Conservation (phyloP, 306 rosid species). For the Comarum palustre region DNA sequence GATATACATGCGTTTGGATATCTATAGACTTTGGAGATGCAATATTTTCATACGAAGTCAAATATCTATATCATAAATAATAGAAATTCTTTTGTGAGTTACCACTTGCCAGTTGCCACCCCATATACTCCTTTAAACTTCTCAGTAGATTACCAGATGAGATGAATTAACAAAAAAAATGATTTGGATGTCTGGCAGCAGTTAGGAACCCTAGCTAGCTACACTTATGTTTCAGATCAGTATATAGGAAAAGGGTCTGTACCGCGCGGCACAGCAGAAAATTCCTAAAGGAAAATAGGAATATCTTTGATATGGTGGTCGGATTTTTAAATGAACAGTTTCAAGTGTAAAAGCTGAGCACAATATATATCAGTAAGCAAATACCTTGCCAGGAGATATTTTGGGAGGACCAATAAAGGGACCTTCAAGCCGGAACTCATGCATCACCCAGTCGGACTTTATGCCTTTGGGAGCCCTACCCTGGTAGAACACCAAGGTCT, state of each 20-base stretch:
- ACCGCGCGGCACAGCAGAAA: too few species aligned
- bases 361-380: neutral
- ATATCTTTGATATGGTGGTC: too few species aligned
- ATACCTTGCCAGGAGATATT: slow-evolving; percentile 58
- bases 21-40: slow-evolving; percentile 12
- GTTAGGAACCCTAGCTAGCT: neutral
- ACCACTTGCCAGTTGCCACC: slow-evolving; percentile 32
- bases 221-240: too few species aligned
- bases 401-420: slow-evolving; percentile 54
- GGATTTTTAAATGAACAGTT: too few species aligned
- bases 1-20: slow-evolving; percentile 1
- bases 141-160: neutral
- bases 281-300: neutral
- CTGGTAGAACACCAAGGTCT: slow-evolving; percentile 86
- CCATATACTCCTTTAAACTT: neutral
- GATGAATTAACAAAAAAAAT: neutral
- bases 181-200: neutral
- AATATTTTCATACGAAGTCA: slow-evolving; percentile 32
- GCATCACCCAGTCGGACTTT: slow-evolving; percentile 93
- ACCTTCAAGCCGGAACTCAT: slow-evolving; percentile 76
- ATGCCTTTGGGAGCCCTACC: slow-evolving; percentile 95
- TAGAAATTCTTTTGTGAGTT: slow-evolving; percentile 13
- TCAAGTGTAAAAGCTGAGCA: too few species aligned
- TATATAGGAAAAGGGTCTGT: too few species aligned
- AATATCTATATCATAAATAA: slow-evolving; percentile 15